Percentiles rank a stretch among this genome's conserved stretches.
Evolutionary conservation across 805 yeast genomes (phyloP).

Genomic region (Yamadazyma phyllophila): DNA sequence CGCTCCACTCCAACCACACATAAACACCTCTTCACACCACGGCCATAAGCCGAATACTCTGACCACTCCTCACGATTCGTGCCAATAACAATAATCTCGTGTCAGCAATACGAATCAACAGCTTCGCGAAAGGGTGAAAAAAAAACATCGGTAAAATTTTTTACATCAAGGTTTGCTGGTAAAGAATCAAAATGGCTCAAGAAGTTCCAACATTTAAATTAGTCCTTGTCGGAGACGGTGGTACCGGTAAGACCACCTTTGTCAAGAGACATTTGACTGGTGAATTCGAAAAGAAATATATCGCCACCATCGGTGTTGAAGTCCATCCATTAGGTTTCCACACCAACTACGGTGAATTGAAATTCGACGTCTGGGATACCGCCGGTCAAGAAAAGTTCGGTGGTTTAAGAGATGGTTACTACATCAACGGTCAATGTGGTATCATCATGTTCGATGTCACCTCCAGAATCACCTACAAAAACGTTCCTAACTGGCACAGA

Average conservation of each 20-base stretch:
- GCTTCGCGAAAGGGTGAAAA: constrained; percentile 3
- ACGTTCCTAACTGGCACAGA: constrained; percentile 99
- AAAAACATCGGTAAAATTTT: constrained; percentile 2
- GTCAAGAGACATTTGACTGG: constrained; percentile 99
- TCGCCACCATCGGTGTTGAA: constrained; percentile 99
- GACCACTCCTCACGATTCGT: not conserved
- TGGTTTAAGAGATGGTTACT: constrained; percentile 99
- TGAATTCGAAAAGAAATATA: constrained; percentile 98
- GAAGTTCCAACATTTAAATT: constrained; percentile 96
- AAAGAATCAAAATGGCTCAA: constrained; percentile 48
- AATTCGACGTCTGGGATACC: constrained; percentile 99
- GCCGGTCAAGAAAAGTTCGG: constrained; percentile 99
- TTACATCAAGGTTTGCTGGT: not conserved
- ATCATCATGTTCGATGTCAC: constrained; percentile 99
- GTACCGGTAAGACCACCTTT: constrained; percentile 99
- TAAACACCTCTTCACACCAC: not conserved
- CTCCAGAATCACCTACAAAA: constrained; percentile 98
- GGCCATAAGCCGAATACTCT: too few species aligned
- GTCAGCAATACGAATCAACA: not conserved
- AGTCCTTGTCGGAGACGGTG: constrained; percentile 99
- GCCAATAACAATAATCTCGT: not conserved
- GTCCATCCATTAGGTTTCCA: constrained; percentile 97
- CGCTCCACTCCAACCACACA: not conserved
- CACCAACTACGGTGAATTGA: constrained; percentile 98
- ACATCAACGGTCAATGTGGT: constrained; percentile 99